Evolutionary conservation across 1,139 yeast genomes (phyloP).

Genomic region (Saccharomyces pastorianus): DNA sequence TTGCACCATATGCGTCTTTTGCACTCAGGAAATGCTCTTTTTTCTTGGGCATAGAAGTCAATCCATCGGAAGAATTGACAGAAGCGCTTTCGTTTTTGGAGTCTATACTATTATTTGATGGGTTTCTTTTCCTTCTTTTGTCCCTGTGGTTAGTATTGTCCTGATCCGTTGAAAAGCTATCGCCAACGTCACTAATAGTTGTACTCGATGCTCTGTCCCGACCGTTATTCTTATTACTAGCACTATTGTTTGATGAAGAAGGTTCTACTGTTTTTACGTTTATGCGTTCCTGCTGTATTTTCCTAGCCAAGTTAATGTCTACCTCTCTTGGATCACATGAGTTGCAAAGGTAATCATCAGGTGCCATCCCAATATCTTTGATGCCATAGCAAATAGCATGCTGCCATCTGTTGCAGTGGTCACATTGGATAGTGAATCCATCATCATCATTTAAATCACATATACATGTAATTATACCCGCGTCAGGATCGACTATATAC

Average conservation of each 20-base stretch:
- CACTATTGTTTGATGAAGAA: conserved; percentile 1
- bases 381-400: conserved; percentile 86
- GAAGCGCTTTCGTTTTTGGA: background rate
- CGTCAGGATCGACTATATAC: conserved; percentile 65
- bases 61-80: background rate
- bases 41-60: conserved; percentile 19
- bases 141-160: conserved; percentile 14
- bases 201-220: conserved; percentile 10
- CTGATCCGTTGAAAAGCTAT: conserved; percentile 13
- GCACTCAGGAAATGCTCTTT: conserved; percentile 30
- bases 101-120: conserved; percentile 8
- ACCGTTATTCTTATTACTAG: conserved; percentile 14
- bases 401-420: conserved; percentile 87
- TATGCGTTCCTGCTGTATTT: conserved; percentile 39
- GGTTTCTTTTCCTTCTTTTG: conserved; percentile 6
- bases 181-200: conserved; percentile 10
- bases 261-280: conserved; percentile 11
- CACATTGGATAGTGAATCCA: conserved; percentile 92
- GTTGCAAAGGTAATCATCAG: conserved; percentile 78
- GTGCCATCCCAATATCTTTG: conserved; percentile 61
- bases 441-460: conserved; percentile 89
- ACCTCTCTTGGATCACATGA: conserved; percentile 62
- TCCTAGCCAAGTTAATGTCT: conserved; percentile 45
- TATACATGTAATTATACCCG: conserved; percentile 82
- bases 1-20: conserved; percentile 43